Percentiles rank a stretch among this genome's conserved stretches.
phyloP scores from a whole-genome alignment of 768 basidiomycete species.

The Leccinellum luteum region DNA sequence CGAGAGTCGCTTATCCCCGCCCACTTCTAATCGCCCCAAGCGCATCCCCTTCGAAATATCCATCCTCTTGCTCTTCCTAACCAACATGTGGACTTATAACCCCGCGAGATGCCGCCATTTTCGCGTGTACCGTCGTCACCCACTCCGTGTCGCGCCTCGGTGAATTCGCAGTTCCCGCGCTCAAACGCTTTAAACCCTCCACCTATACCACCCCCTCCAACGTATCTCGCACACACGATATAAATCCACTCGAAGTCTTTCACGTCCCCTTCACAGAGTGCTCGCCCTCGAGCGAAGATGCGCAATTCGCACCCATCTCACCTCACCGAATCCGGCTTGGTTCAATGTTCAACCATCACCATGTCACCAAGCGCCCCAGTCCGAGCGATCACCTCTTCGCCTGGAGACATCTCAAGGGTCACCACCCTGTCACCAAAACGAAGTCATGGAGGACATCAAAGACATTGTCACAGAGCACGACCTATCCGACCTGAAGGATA shows the following conservation, averaged over 20 bases:
- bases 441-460: neutral
- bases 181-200: neutral
- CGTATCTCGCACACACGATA: no score
- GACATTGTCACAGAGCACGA: neutral
- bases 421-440: neutral
- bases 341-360: no score
- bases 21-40: neutral
- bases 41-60: neutral
- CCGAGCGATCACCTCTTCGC: neutral
- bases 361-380: neutral
- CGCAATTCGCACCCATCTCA: no score
- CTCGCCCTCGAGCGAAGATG: neutral
- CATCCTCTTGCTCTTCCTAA: neutral
- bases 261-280: neutral
- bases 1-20: no score
- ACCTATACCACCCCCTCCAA: no score
- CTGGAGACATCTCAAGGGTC: neutral
- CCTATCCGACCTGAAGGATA: neutral
- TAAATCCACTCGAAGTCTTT: no score
- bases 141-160: neutral
- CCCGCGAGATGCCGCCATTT: no score
- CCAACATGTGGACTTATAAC: constrained; percentile 24
- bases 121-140: neutral
- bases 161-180: neutral
- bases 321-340: no score